Conservation (phyloP, 371 early-diverging fungal species). For the Basidiobolus heterosporus region DNA sequence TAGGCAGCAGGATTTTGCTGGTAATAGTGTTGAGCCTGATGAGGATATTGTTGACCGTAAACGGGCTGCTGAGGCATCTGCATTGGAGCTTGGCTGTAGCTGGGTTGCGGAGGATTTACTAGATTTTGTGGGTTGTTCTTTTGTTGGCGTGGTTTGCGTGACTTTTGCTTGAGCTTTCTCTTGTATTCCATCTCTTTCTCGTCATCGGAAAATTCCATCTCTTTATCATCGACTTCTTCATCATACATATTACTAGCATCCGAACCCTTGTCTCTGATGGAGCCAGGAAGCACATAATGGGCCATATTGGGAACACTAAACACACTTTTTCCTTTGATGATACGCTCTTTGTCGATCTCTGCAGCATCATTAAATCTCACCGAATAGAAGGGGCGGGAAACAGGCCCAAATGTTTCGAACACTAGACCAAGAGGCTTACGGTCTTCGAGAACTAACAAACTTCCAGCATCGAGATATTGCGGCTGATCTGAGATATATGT, state of each 20-base stretch:
- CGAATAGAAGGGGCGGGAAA: slow-evolving; percentile 63
- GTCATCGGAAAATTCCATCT: slow-evolving; percentile 77
- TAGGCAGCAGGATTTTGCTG: too few species aligned
- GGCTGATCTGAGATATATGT: slow-evolving; percentile 24
- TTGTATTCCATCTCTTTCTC: slow-evolving; percentile 51
- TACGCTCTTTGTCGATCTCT: slow-evolving; percentile 31
- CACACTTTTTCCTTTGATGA: slow-evolving; percentile 31
- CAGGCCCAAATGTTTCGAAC: slow-evolving; percentile 89
- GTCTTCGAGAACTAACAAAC: slow-evolving; percentile 46
- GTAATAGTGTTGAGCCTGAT: too few species aligned
- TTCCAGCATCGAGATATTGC: slow-evolving; percentile 60
- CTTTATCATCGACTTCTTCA: slow-evolving; percentile 73
- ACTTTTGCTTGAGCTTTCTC: slow-evolving; percentile 18
- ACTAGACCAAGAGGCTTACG: slow-evolving; percentile 56
- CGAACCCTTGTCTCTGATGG: slow-evolving; percentile 53
- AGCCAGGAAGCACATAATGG: slow-evolving; percentile 41
- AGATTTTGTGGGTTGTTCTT: too few species aligned
- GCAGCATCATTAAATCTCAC: slow-evolving; percentile 46
- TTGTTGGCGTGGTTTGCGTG: too few species aligned
- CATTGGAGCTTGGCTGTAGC: too few species aligned
- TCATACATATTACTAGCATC: slow-evolving; percentile 88
- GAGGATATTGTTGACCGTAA: too few species aligned
- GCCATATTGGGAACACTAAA: slow-evolving; percentile 45
- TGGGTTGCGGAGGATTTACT: too few species aligned
- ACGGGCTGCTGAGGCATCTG: too few species aligned